phyloP scores from a whole-genome alignment of 345 rosid species.

The Rubroshorea leprosula region DNA sequence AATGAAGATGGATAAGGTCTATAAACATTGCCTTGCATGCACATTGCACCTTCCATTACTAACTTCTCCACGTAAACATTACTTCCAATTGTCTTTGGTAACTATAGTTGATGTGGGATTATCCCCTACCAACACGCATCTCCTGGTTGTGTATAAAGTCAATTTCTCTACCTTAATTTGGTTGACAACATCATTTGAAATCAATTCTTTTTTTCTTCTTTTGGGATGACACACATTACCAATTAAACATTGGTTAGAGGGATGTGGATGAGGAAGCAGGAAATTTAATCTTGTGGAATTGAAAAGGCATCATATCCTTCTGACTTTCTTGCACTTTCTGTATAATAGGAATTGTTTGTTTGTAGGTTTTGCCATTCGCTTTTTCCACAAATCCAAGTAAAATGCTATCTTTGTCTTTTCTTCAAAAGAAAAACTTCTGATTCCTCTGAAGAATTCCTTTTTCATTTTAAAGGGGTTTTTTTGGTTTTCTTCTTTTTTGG shows the following conservation, averaged over 20 bases:
- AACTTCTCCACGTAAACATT: not conserved
- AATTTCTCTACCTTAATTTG: slow-evolving; percentile 4
- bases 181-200: slow-evolving; percentile 5
- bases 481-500: not conserved
- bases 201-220: slow-evolving; percentile 6
- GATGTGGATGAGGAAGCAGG: not conserved
- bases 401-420: slow-evolving; percentile 13
- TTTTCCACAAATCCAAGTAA: not conserved
- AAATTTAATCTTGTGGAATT: slow-evolving; percentile 13
- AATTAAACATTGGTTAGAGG: not conserved
- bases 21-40: not conserved
- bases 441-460: too few relatives aligned
- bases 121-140: slow-evolving; percentile 19
- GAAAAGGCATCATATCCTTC: slow-evolving; percentile 3
- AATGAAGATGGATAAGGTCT: not conserved
- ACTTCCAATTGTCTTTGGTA: not conserved
- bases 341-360: not conserved
- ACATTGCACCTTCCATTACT: not conserved
- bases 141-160: slow-evolving; percentile 1
- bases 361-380: not conserved
- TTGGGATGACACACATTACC: slow-evolving; percentile 2
- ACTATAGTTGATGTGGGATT: not conserved
- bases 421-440: not conserved
- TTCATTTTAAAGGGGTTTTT: too few relatives aligned
- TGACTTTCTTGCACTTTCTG: not conserved